Evolutionary conservation across 345 rosid species (phyloP), one percentile per base, ranked within the genome.

Genomic region (Dipteronia sinensis): DNA sequence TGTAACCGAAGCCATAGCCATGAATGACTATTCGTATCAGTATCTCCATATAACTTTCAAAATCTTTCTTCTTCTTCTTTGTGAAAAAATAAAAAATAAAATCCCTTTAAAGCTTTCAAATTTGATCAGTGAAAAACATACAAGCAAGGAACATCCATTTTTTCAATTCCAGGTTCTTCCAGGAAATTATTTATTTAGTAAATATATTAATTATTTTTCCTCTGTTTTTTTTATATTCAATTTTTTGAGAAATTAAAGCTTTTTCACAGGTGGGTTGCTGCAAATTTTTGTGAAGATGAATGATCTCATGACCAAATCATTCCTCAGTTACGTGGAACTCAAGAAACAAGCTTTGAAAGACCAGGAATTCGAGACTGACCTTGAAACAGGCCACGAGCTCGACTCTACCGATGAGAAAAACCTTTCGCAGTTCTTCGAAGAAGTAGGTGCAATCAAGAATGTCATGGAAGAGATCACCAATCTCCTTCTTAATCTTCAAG

Each of bases 351-450:
- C 71, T 66, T 49, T 70, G 73, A 44, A 69, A 64, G 81, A 69
- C 22, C 47, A 55, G 29, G 82, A 59, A 82, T 64, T 74, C 31
- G 78, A 79, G 19, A 65, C 71, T 13, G 85, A 75, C 55, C 29
- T 82, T 6, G 85, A 82, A 68, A 75, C 72, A 73, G 85, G 85
- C 20, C 76, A 79, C 42, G 76, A 67, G 44, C 46, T 77, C 55
- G 71, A 82, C 31, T 27, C 73, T 7, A 6, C 25, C 7, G 65
- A 75, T 23, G 82, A 82, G 22, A 67, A 71, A 19, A 76, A 71
- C 71, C 74, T 78, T 49, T 34, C 73, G 6, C 42, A 47, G 31
- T 82, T 78, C 74, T 78, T 78, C 13, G 77, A 75, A 53, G 77
- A 75, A 65, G 82, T 78, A 19, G 76, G 42, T 25, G 63, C 53